These are phyloP conservation scores for Fraxinus dipetala DNA, from an alignment of 305 asterid species.

Conservation along the genomic window DNA sequence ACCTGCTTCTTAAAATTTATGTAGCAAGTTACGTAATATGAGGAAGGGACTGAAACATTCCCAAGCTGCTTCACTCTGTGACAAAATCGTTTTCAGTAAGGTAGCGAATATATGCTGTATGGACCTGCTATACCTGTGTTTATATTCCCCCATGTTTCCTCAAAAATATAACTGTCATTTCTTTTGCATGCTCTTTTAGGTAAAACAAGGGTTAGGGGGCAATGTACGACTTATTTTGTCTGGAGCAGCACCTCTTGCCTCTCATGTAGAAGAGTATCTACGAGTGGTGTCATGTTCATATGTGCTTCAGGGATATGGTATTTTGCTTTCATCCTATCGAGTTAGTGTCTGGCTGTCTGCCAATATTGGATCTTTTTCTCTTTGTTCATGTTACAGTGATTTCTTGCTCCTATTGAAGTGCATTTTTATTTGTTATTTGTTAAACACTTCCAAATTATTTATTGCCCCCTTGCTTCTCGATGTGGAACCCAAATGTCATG, in stretches of 20 bases:
- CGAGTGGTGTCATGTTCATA: slow-evolving; percentile 69
- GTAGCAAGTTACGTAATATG: slow-evolving; percentile 66
- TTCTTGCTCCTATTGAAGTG: neutral
- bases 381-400: neutral
- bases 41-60: slow-evolving; percentile 58
- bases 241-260: slow-evolving; percentile 93
- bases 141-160: slow-evolving; percentile 2
- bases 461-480: neutral
- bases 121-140: neutral
- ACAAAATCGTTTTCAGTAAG: slow-evolving; percentile 75
- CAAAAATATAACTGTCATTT: slow-evolving; percentile 19
- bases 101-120: slow-evolving; percentile 32
- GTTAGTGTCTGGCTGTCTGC: neutral
- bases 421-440: neutral
- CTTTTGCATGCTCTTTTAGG: slow-evolving; percentile 40
- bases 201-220: slow-evolving; percentile 87
- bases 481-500: neutral
- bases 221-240: slow-evolving; percentile 71
- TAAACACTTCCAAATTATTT: neutral
- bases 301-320: slow-evolving; percentile 95
- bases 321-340: slow-evolving; percentile 15
- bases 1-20: slow-evolving; percentile 5
- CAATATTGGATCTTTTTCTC: neutral
- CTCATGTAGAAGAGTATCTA: slow-evolving; percentile 79
- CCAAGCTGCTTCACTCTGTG: slow-evolving; percentile 69